Base-by-base conservation (phyloP, 768 basidiomycete species). In the Lactarius vividus region DNA sequence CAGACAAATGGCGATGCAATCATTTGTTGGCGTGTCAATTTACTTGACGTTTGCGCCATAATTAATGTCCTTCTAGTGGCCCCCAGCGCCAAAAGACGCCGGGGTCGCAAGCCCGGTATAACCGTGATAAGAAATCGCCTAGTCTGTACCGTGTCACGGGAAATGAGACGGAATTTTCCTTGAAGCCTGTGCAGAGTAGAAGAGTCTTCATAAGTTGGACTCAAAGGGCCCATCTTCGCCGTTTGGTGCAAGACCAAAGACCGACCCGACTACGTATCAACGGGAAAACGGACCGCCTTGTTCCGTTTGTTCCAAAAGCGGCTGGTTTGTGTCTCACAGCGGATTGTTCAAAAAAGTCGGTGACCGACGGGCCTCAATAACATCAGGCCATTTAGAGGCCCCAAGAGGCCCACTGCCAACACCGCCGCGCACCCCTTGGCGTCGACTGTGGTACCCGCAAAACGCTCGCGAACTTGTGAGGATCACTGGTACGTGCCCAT, bases 271-370 rank as follows among this genome's bases (percentile, higher is more conserved):
- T 6, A 18, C 40, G 40, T 18, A 23, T 23, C n/a, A 33, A 26
- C 16, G 10, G n/a, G 39, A 37, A 44, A 29, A 33, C 64, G 40
- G 66, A 15, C 57, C 66, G 57, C 3, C 6, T 26, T 13, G 29
- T 29, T 57, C 46, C 16, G 10, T 11, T 1, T 8, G 42, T 63
- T 67, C 66, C 61, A 63, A 63, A 66, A 63, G 35, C 13, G 66
- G 66, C 62, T 57, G 40, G 66, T 49, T 63, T 54, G 28, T 63
- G 52, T 67, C 61, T 31, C 62, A 49, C 33, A 63, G 57, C 66
- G 39, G 56, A n/a, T 35, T 13, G 59, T 61, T 60, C 64, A 65
- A 65, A 65, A 49, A 65, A 11, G 54, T 61, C 53, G 46, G 42
- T 18, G 57, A 33, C 33, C 26, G 55, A 57, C 56, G 3, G 44